Evolutionary conservation across 768 basidiomycete genomes (phyloP), one percentile per base, ranked within the genome.

Genomic region (Polyporus arcularius): DNA sequence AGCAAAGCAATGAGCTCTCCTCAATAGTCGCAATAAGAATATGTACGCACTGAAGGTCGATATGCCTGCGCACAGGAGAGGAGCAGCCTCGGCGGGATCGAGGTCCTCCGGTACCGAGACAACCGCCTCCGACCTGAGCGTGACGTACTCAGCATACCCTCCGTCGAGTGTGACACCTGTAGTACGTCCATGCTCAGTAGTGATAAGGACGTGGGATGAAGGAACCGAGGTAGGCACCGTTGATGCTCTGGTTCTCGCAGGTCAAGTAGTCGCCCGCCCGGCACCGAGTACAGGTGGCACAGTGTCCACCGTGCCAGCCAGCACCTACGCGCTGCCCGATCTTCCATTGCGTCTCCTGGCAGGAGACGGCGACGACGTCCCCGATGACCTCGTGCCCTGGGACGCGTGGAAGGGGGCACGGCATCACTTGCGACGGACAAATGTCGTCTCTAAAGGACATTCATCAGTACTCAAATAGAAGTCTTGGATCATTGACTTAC

Each of bases 21-120:
- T 16, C 88, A 4, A 87, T 87, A 3, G 87, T 88, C 41, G 87
- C 88, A 10, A 86, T 84, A 41, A 92, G 75, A 18, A 85, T 83
- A 83, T 88, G 53, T 92, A 84, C 40, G 89, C 88, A 52, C 76
- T 72, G 71, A 72, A 79, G 28, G 68, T 70, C 9, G 78, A 78
- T 15, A 76, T 71, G 26, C 74, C 77, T 12, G 73, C 75, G 51
- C 75, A 78, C 8, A 75, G 62, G 3, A 77, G 62, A 1, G 69
- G 68, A 5, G 70, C 74, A 2, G 65, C 67, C 60, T 73, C 70
- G 21, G 70, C 67, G 30, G 67, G 68, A 51, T 65, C 65, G 32
- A 70, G 63, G 26, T 65, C 64, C 21, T 68, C 65, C 15, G 72
- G 70, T n/a, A 73, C 62, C 14, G 41, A 40, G 18, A 67, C 58